Percentiles rank a stretch among this genome's conserved stretches.
Conservation (phyloP, 306 rosid genomes). For the Lablab purpureus region DNA sequence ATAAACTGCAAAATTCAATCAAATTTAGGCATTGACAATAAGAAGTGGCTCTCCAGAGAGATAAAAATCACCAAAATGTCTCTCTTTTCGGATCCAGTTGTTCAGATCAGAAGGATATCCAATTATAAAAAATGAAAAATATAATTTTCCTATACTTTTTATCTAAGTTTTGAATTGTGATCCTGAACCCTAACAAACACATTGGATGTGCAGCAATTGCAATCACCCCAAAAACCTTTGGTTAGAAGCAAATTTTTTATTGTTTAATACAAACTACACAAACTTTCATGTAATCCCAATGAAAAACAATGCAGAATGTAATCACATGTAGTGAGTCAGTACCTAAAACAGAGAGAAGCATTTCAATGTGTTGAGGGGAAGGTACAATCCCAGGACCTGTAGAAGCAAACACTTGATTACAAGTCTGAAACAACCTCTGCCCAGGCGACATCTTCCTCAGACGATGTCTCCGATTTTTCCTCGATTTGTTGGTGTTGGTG, state of each 20-base stretch:
- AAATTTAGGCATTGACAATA: background rate
- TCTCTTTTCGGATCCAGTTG: background rate
- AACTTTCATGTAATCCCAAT: background rate
- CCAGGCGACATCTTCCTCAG: constrained; percentile 65
- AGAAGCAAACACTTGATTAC: constrained; percentile 69
- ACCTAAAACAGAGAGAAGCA: constrained; percentile 77
- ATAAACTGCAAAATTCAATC: background rate
- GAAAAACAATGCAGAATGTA: background rate
- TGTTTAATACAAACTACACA: background rate
- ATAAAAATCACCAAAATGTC: background rate
- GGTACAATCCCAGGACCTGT: constrained; percentile 66
- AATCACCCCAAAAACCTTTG: background rate
- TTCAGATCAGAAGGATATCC: constrained; percentile 20
- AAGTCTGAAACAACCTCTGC: constrained; percentile 71
- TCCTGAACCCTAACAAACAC: background rate
- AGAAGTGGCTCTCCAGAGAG: background rate
- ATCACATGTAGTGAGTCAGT: constrained; percentile 1
- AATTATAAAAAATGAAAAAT: background rate
- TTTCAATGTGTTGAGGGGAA: constrained; percentile 63
- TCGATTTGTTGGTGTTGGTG: constrained; percentile 52
- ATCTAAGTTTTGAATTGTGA: too few species aligned
- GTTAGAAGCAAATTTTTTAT: background rate
- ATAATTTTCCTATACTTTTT: too few species aligned
- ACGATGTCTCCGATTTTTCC: constrained; percentile 64
- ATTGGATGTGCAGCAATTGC: background rate